Base-by-base conservation (phyloP, 2,329 filamentous ascomycete genomes). In the Pseudogymnoascus sp. region DNA sequence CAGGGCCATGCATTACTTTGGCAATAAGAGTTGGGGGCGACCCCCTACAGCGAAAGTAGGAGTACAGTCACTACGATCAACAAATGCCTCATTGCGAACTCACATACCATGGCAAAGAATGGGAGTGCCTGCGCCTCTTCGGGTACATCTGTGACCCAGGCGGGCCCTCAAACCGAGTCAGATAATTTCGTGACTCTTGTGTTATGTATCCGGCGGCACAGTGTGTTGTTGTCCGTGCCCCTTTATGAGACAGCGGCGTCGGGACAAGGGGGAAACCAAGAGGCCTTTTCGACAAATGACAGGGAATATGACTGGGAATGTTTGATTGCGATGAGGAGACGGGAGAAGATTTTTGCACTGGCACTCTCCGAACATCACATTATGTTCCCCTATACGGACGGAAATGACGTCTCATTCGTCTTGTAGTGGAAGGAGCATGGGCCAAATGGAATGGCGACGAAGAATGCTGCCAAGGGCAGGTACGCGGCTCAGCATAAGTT, bases 281-380 rank as follows among this genome's bases (percentile, higher is more conserved):
- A 19, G 26, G 10, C 26, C 14, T 56, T 56, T 56, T 56, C 26
- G 16, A 56, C 28, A 56, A 56, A 4, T 56, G 50, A 56, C 50
- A 56, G 50, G 50, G 50, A 56, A 56, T 56, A 33, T 56, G 50
- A 56, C 50, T 33, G 50, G 50, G 50, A 56, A 56, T 56, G 50
- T 56, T 56, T 56, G 50, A 56, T 56, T 56, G 28, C 50, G 50
- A 33, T 56, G 50, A 56, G 50, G 50, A 33, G 50, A 56, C 28
- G 1, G n/a, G 50, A 56, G 50, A 56, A 56, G 50, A 56, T 19
- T 56, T 56, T 56, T 33, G 26, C 50, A 33, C 28, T 33, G 50
- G 50, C 28, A 31, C 50, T 33, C 6, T 56, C 50, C 50, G 50
- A 56, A 2, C 26, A 56, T 56, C 50, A 56, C 6, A 19, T 33